phyloP scores from a whole-genome alignment of 148 eudicot species.

The Rhododendron williamsianum region DNA sequence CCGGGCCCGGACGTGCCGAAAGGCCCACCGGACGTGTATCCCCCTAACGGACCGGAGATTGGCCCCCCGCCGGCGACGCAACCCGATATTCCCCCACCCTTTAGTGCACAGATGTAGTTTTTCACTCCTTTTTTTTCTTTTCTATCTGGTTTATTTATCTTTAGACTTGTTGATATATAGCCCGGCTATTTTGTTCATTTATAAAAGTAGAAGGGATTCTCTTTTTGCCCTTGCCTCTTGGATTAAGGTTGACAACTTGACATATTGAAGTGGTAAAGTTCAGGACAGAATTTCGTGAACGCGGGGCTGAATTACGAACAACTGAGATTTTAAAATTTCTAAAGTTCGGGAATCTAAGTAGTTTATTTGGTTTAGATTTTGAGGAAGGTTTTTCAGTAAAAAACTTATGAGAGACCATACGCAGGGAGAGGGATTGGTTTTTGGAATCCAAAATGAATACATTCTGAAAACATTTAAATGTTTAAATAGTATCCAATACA shows the following conservation, averaged over 20 bases:
- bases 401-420: too few relatives aligned
- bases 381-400: too few relatives aligned
- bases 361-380: too few relatives aligned
- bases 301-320: too few relatives aligned
- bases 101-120: background rate
- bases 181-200: background rate
- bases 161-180: background rate
- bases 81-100: background rate
- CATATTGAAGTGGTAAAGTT: background rate
- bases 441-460: too few relatives aligned
- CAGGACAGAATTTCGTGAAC: too few relatives aligned
- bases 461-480: too few relatives aligned
- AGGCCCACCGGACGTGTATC: background rate
- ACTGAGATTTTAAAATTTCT: too few relatives aligned
- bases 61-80: background rate
- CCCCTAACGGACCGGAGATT: background rate
- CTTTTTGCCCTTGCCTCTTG: background rate
- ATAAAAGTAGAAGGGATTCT: background rate
- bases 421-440: too few relatives aligned
- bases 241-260: background rate
- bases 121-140: background rate
- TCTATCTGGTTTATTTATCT: too few relatives aligned
- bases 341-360: too few relatives aligned
- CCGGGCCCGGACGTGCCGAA: background rate
- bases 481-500: too few relatives aligned